A percentile compares a stretch with the other conserved stretches of the same genome.
phyloP scores from a whole-genome alignment of 306 rosid species.

The Acacia confusa region DNA sequence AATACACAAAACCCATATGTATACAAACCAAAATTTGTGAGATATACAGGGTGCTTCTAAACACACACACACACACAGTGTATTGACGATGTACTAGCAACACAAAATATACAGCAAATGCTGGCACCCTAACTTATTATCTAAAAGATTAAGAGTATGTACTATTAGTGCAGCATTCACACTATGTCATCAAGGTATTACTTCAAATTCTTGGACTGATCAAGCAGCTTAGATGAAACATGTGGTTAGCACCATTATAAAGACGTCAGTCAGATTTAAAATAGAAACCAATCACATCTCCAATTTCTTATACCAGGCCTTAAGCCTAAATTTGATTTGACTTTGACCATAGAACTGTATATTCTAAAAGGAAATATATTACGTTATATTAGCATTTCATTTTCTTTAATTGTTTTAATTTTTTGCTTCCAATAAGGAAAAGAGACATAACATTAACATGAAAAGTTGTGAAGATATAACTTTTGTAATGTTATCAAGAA shows the following conservation, averaged over 20 bases:
- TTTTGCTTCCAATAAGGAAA: not conserved
- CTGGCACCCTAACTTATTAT: not conserved
- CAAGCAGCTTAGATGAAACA: not conserved
- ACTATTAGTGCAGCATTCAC: not conserved
- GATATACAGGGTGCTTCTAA: not conserved
- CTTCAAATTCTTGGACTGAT: slow-evolving; percentile 1
- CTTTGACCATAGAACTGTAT: not conserved
- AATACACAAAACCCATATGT: not conserved
- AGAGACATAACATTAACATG: slow-evolving; percentile 3
- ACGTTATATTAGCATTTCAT: not conserved
- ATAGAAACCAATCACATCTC: not conserved
- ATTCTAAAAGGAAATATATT: not conserved
- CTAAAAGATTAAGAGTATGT: not conserved
- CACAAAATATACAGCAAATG: not conserved
- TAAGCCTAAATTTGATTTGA: not conserved
- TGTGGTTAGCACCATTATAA: not conserved
- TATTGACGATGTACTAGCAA: not conserved
- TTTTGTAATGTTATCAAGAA: slow-evolving; percentile 20
- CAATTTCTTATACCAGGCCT: not conserved
- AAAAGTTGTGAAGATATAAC: slow-evolving; percentile 16
- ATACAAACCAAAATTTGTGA: slow-evolving; percentile 7
- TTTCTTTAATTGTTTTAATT: not conserved
- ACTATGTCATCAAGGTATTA: not conserved
- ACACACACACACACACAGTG: not conserved
- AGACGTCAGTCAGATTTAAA: not conserved